Conservation (phyloP, 2,329 filamentous ascomycete species). For the Fusarium secorum region DNA sequence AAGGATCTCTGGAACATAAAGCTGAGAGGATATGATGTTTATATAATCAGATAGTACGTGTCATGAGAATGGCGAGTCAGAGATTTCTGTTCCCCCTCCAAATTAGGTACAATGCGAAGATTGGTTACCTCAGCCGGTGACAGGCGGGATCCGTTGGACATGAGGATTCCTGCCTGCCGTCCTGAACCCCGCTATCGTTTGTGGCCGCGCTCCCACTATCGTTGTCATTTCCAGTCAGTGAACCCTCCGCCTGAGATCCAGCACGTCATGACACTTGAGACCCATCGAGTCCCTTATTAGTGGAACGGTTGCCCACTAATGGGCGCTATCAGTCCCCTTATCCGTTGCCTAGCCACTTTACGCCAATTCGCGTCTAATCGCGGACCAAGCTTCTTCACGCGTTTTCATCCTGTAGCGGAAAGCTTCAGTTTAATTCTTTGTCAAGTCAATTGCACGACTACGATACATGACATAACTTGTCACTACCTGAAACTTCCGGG, state of each 20-base stretch:
- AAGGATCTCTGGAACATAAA: neutral
- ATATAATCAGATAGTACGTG: neutral
- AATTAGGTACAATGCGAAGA: neutral
- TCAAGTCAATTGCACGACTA: constrained; percentile 3
- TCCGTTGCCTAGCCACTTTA: constrained; percentile 41
- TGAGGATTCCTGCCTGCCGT: neutral
- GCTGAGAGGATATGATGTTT: neutral
- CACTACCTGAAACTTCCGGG: neutral
- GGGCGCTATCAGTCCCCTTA: neutral
- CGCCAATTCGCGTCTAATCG: constrained; percentile 38
- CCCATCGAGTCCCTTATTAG: neutral
- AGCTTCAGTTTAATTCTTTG: constrained; percentile 1
- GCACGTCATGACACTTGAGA: constrained; percentile 28
- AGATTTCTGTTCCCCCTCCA: constrained; percentile 26
- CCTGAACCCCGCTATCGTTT: constrained; percentile 24
- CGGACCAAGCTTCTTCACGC: constrained; percentile 33
- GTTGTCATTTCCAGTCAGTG: neutral
- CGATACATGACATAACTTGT: neutral
- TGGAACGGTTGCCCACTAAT: neutral
- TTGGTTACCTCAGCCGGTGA: constrained; percentile 9
- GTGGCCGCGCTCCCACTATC: neutral
- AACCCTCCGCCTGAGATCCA: constrained; percentile 25
- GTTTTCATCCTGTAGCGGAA: constrained; percentile 12
- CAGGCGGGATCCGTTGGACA: constrained; percentile 36
- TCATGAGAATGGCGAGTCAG: constrained; percentile 5